Conservation (phyloP, 78 protist genomes). For the Dictyostelium firmibasis region DNA sequence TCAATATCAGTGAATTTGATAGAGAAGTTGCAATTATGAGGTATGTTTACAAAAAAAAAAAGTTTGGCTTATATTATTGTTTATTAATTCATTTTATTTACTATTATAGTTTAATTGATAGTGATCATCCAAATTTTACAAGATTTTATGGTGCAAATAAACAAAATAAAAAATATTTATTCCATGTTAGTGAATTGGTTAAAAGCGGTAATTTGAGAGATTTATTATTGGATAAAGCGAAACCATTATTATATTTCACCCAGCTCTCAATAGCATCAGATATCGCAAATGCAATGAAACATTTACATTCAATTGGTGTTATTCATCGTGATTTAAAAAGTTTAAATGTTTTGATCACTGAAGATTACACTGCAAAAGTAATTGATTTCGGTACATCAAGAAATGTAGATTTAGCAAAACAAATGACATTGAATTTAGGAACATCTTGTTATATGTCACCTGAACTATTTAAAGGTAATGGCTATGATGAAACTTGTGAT, state of each 20-base stretch:
- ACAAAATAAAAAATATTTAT: constrained; percentile 41
- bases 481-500: constrained; percentile 71
- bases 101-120: constrained; percentile 21
- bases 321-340: constrained; percentile 78
- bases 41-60: background rate
- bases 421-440: constrained; percentile 60
- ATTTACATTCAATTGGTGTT: constrained; percentile 67
- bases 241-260: constrained; percentile 1
- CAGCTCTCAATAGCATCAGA: constrained; percentile 61
- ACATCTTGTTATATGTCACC: constrained; percentile 76
- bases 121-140: constrained; percentile 52
- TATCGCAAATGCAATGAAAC: constrained; percentile 69
- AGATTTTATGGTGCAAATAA: constrained; percentile 70
- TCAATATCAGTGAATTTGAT: constrained; percentile 57
- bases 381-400: constrained; percentile 76
- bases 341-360: constrained; percentile 67
- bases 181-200: constrained; percentile 36
- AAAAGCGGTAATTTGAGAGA: constrained; percentile 54
- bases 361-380: constrained; percentile 51
- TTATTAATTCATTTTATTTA: background rate
- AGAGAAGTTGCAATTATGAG: constrained; percentile 76
- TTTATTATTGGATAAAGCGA: constrained; percentile 21
- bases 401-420: constrained; percentile 46
- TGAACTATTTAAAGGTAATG: constrained; percentile 66
- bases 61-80: background rate